These are phyloP conservation scores for Actinomucor elegans DNA, from an alignment of 371 early-diverging fungal species.

Conservation along the genomic window DNA sequence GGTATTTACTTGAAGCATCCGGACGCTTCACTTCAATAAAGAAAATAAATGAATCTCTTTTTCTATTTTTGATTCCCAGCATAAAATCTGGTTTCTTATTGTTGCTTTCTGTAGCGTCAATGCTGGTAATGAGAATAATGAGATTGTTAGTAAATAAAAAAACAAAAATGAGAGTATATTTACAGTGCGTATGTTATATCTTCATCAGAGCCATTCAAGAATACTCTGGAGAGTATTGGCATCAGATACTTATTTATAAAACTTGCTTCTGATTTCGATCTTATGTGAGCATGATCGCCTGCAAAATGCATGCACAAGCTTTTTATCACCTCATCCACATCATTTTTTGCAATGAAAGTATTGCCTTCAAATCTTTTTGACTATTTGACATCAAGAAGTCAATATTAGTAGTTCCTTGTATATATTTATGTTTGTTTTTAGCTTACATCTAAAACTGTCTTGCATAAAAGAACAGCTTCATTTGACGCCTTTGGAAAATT, in stretches of 20 bases:
- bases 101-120: not conserved
- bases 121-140: not conserved
- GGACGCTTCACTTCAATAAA: constrained; percentile 14
- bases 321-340: too few species aligned
- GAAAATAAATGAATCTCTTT: not conserved
- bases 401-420: too few species aligned
- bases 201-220: not conserved
- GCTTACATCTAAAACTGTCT: too few species aligned
- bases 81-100: not conserved
- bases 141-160: not conserved
- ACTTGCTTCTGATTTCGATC: not conserved
- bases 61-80: not conserved
- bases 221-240: not conserved
- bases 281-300: too few species aligned
- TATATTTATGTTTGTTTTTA: too few species aligned
- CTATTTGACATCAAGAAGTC: too few species aligned
- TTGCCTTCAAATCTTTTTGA: too few species aligned
- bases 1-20: not conserved
- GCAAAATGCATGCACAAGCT: too few species aligned
- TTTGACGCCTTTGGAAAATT: too few species aligned
- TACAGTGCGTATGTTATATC: not conserved
- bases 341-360: too few species aligned
- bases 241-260: not conserved
- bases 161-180: not conserved
- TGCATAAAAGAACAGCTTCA: too few species aligned